phyloP scores from a whole-genome alignment of 192 early-diverging fungal genomes.

The Rhizophagus prolifer region DNA sequence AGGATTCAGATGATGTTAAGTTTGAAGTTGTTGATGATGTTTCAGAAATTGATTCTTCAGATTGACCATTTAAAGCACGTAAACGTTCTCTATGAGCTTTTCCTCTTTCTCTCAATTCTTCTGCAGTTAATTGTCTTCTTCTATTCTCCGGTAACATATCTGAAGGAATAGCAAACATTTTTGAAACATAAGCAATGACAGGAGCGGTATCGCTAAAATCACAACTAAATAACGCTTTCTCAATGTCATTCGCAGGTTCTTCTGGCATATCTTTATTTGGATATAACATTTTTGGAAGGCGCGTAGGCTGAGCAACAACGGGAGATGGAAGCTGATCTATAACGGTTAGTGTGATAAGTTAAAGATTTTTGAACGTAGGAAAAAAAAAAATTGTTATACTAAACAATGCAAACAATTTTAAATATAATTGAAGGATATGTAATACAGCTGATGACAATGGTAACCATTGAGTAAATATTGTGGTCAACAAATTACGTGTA shows the following conservation, averaged over 20 bases:
- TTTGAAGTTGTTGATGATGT: slow-evolving; percentile 29
- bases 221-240: slow-evolving; percentile 77
- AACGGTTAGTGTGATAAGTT: slow-evolving; percentile 55
- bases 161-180: slow-evolving; percentile 87
- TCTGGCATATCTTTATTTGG: slow-evolving; percentile 46
- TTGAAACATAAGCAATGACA: slow-evolving; percentile 85
- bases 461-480: slow-evolving; percentile 93
- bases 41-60: slow-evolving; percentile 18
- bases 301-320: slow-evolving; percentile 68
- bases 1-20: slow-evolving; percentile 27
- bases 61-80: slow-evolving; percentile 36
- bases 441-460: slow-evolving; percentile 88
- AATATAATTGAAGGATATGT: slow-evolving; percentile 28
- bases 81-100: slow-evolving; percentile 45
- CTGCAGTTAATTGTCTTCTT: slow-evolving; percentile 72
- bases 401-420: neutral
- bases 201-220: slow-evolving; percentile 60
- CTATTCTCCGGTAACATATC: slow-evolving; percentile 73
- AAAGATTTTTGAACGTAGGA: neutral
- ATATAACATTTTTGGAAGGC: slow-evolving; percentile 79
- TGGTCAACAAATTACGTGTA: slow-evolving; percentile 65
- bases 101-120: slow-evolving; percentile 85
- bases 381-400: neutral
- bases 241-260: slow-evolving; percentile 58
- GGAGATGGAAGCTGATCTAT: slow-evolving; percentile 91